Percentiles rank a stretch among this genome's conserved stretches.
Evolutionary conservation across 108 stramenopile genomes (phyloP).

Genomic region (Cyclotella kingstonii): DNA sequence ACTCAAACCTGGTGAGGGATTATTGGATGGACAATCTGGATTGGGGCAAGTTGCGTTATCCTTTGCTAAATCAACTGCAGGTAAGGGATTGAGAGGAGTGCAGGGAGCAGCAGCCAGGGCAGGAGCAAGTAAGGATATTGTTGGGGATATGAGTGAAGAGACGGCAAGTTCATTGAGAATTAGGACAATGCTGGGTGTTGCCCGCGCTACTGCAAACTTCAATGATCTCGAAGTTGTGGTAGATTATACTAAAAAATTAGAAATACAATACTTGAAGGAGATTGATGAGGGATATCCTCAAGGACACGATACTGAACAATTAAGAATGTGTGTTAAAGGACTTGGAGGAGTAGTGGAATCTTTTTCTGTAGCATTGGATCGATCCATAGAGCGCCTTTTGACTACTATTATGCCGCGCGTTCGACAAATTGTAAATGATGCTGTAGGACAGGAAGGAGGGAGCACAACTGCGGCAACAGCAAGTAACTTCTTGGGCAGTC

Average conservation of each 20-base stretch:
- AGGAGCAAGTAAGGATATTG: conserved; percentile 13
- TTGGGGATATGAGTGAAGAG: conserved; percentile 27
- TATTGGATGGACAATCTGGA: conserved; percentile 67
- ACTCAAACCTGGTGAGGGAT: conserved; percentile 82
- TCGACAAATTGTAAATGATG: conserved; percentile 76
- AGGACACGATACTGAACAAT: conserved; percentile 75
- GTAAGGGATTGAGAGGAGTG: conserved; percentile 41
- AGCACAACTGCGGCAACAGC: conserved; percentile 25
- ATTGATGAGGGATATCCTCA: conserved; percentile 67
- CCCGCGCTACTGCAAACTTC: conserved; percentile 73
- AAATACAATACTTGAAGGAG: conserved; percentile 51
- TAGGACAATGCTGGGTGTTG: conserved; percentile 61
- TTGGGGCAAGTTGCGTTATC: conserved; percentile 53
- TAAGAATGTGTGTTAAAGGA: conserved; percentile 70
- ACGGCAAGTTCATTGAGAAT: conserved; percentile 38
- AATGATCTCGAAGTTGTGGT: conserved; percentile 82
- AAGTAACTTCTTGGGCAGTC: conserved; percentile 46
- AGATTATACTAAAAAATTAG: conserved; percentile 63
- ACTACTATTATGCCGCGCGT: conserved; percentile 67
- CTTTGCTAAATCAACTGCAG: conserved; percentile 43
- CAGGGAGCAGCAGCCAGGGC: conserved; percentile 35
- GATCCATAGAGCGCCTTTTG: conserved; percentile 64
- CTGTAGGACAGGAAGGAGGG: conserved; percentile 61
- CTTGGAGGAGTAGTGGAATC: conserved; percentile 60
- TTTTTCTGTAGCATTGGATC: conserved; percentile 52